These are phyloP conservation scores for Botryosphaeria dothidea DNA, from an alignment of 2,329 filamentous ascomycete genomes.

Conservation along the genomic window DNA sequence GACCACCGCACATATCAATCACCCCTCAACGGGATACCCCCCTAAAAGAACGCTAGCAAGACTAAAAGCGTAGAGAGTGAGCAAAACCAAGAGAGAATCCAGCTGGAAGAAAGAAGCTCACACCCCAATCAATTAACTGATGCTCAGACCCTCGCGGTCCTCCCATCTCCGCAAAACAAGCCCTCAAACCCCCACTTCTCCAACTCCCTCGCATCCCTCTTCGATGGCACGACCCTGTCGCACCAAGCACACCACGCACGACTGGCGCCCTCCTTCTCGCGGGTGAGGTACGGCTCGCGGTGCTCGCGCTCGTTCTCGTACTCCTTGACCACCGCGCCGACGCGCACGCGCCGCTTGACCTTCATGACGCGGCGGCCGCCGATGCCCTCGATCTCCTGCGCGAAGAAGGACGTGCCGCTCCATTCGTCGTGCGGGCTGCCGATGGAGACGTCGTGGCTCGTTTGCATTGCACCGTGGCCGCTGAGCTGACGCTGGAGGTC, in stretches of 20 bases:
- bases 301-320: conserved; percentile 62
- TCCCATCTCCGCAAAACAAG: conserved; percentile 4
- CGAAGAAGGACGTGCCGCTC: conserved; percentile 70
- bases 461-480: not conserved
- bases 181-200: not conserved
- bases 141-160: conserved; percentile 2
- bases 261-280: conserved; percentile 68
- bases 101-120: too few species aligned
- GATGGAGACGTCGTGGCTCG: conserved; percentile 18
- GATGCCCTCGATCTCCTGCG: conserved; percentile 89
- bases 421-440: conserved; percentile 38
- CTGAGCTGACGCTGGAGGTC: not conserved
- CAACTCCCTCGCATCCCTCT: not conserved
- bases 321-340: conserved; percentile 84
- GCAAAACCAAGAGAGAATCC: too few species aligned
- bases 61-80: too few species aligned
- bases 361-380: conserved; percentile 87
- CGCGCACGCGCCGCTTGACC: conserved; percentile 75
- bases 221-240: conserved; percentile 68
- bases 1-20: too few species aligned
- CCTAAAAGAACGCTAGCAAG: not conserved
- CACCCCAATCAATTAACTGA: too few species aligned
- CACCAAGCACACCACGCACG: conserved; percentile 96
- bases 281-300: conserved; percentile 60
- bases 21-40: too few species aligned